Evolutionary conservation across 1,139 yeast species (phyloP).

Genomic region (Saccharomyces hybrid): DNA sequence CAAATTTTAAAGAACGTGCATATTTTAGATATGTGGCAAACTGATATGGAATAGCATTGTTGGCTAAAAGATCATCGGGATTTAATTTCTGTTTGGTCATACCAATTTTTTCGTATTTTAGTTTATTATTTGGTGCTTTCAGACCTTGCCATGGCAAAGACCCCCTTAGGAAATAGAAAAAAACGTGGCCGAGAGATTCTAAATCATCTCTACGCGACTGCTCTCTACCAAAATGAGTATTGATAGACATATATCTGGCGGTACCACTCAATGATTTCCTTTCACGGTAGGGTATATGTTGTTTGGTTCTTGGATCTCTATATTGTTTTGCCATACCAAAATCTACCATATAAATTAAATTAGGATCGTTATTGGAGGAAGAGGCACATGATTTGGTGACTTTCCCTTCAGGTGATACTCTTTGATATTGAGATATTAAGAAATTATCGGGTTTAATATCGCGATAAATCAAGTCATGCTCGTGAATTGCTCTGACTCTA

Average conservation of each 20-base stretch:
- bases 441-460: conserved; percentile 97
- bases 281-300: conserved; percentile 94
- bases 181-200: conserved; percentile 93
- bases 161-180: conserved; percentile 87
- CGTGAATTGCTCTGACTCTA: conserved; percentile 80
- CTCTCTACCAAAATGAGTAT: conserved; percentile 95
- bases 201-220: conserved; percentile 94
- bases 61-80: conserved; percentile 63
- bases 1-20: conserved; percentile 79
- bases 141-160: conserved; percentile 98
- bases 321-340: conserved; percentile 98
- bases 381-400: conserved; percentile 20
- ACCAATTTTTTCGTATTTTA: conserved; percentile 93
- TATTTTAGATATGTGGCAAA: conserved; percentile 79
- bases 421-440: conserved; percentile 43
- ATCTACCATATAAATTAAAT: conserved; percentile 59
- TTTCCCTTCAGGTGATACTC: conserved; percentile 13
- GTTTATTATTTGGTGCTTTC: conserved; percentile 96
- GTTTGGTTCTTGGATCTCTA: conserved; percentile 89
- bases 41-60: conserved; percentile 59
- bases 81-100: conserved; percentile 86
- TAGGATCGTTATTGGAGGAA: conserved; percentile 28
- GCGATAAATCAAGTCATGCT: conserved; percentile 82
- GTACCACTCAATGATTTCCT: conserved; percentile 92
- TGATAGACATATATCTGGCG: conserved; percentile 95